Evolutionary conservation across 75 land plant species (phyloP), one percentile per base, ranked within the genome.

Genomic region (Pinus taeda): DNA sequence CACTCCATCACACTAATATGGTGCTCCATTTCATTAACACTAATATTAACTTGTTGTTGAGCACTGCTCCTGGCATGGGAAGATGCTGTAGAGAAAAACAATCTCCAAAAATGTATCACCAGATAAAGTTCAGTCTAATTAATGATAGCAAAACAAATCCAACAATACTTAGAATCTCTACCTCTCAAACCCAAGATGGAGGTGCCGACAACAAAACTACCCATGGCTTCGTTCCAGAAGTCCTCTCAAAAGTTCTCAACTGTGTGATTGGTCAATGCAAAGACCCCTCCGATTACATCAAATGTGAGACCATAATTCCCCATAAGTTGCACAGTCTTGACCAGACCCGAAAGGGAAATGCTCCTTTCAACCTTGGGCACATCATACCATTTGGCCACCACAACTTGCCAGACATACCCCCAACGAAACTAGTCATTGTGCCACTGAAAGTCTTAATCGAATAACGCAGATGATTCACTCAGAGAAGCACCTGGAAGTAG

Each of bases 381-480:
- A 75, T 94, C 97, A 72, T 85, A 60, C 97, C 97, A 92, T 33
- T 91, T 86, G 13, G 97, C 97, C 24, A 89, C 89, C 76, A 92
- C 60, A 11, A 91, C 87, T 3, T 95, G 95, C 82, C 81, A 84
- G 15, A 94, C 82, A 15, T 85, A 12, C 96, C 96, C 15, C 84
- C 88, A 29, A 80, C 82, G 0, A 87, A 74, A 73, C 95, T 90
- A 14, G 78, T 74, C 6, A 81, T 75, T 4, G 81, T 85, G 45
- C 81, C 95, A 76, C 87, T 90, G 18, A 86, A 64, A 0, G 88
- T 88, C 77, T 88, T 92, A 26, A 26, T 26, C 0, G 26, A 26
- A 26, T 26, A 26, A 26, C 26, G 26, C 26, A 26, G 26, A 26
- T 26, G 26, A 26, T 26, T 26, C 26, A 26, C 26, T 26, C 26